Evolutionary conservation across 371 early-diverging fungal species (phyloP), one percentile per base, ranked within the genome.

Genomic region (Apophysomyces variabilis): DNA sequence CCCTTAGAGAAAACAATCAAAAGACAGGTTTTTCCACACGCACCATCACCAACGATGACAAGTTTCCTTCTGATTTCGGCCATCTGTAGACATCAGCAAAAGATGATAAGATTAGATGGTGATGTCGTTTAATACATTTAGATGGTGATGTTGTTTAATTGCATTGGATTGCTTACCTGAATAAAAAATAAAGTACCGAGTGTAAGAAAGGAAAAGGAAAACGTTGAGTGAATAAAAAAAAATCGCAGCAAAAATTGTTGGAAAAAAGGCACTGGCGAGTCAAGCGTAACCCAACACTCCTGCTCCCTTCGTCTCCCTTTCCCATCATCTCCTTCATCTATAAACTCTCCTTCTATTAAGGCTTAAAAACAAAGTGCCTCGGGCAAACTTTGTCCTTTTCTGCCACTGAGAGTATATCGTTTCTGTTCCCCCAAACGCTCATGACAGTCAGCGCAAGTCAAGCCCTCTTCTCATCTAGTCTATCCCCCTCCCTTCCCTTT

Each of bases 11-110:
- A 96, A 72, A 94, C 94, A 77, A 96, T 96, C 69, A 97, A 87
- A 74, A 97, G 83, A 78, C 95, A 94, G 38, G 97, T 98, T 83
- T 98, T 98, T 71, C 97, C 98, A 78, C 96, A 95, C 60, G 95
- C 95, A 85, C 96, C 97, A 77, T 97, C 97, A 59, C 98, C 98
- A 61, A 97, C 96, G 76, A 95, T 93, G 61, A 97, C 97, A 70
- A 97, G 87, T 78, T 97, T 97, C 69, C 93, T 88, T 77, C 95
- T 92, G 75, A 95, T 90, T 79, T 93, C 95, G 69, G 94, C 80
- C 91, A 92, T 93, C 58, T 50, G 54, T 50, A 50, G 32, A 26
- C 54, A 50, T 50, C 54, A 50, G 16, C n/a, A 41, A 18, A 13
- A 26, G 54, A 50, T 50, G 54, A 50, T 32, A 50, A 21, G 21